These are phyloP conservation scores for Suillus subluteus DNA, from an alignment of 768 basidiomycete species.

Conservation along the genomic window DNA sequence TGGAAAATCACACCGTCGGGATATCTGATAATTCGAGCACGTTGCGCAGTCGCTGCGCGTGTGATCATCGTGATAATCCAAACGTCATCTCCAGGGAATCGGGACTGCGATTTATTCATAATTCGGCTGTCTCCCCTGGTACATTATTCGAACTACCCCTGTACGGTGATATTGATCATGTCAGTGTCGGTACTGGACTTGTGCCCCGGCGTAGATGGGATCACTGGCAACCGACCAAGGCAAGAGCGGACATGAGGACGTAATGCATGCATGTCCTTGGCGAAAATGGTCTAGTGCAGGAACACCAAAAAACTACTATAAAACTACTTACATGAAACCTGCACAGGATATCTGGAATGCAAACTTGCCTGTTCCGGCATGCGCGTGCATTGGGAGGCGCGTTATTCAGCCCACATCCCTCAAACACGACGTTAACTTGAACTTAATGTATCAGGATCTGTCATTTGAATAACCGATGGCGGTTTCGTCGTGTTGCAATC, in stretches of 20 bases:
- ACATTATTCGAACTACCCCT: background rate
- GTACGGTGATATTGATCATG: background rate
- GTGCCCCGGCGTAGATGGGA: too few relatives aligned
- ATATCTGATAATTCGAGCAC: background rate
- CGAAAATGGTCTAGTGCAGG: background rate
- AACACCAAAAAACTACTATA: background rate
- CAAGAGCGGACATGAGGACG: slow-evolving; percentile 4
- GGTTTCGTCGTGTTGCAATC: background rate
- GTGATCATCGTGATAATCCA: background rate
- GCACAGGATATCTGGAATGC: background rate
- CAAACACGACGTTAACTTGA: background rate
- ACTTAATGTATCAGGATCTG: background rate
- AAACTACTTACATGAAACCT: background rate
- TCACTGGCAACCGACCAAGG: background rate
- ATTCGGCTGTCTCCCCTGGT: background rate
- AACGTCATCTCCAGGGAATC: background rate
- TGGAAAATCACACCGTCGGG: background rate
- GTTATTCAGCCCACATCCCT: background rate
- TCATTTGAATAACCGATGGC: background rate
- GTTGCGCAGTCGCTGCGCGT: background rate
- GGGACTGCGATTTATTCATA: background rate
- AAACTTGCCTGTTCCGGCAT: background rate
- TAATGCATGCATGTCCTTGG: background rate
- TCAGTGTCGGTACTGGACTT: background rate
- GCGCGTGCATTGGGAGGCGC: background rate